These are phyloP conservation scores for Arabidopsis lyrata DNA, from an alignment of 441 rosid species.

Conservation along the genomic window DNA sequence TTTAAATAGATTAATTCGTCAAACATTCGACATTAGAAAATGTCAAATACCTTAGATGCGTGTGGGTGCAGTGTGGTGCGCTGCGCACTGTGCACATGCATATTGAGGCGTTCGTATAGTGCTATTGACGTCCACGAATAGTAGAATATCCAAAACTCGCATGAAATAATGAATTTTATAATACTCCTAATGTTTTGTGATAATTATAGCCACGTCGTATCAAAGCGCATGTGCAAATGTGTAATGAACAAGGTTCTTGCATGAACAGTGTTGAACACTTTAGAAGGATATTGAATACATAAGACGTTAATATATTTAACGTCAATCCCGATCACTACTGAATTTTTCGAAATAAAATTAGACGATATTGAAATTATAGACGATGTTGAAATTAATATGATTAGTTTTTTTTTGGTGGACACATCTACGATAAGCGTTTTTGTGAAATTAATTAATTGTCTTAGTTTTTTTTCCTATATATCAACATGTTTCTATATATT, in stretches of 20 bases:
- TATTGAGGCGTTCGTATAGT: neutral
- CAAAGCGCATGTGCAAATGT: conserved; percentile 15
- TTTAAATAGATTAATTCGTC: neutral
- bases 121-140: conserved; percentile 1
- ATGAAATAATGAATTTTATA: neutral
- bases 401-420: no score
- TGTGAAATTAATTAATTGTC: neutral
- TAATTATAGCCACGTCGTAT: neutral
- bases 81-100: conserved; percentile 1
- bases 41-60: neutral
- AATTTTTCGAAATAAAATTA: neutral
- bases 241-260: conserved; percentile 5
- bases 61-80: neutral
- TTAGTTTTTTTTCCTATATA: neutral
- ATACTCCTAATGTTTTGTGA: neutral
- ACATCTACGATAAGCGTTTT: neutral
- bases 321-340: neutral
- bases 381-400: neutral
- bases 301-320: neutral
- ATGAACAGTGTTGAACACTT: neutral
- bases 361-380: neutral
- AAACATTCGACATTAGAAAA: neutral
- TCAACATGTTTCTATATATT: neutral
- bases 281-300: neutral
- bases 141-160: neutral